These are phyloP conservation scores for Thielaviopsis ethacetica DNA, from an alignment of 2,329 filamentous ascomycete species.

Conservation along the genomic window DNA sequence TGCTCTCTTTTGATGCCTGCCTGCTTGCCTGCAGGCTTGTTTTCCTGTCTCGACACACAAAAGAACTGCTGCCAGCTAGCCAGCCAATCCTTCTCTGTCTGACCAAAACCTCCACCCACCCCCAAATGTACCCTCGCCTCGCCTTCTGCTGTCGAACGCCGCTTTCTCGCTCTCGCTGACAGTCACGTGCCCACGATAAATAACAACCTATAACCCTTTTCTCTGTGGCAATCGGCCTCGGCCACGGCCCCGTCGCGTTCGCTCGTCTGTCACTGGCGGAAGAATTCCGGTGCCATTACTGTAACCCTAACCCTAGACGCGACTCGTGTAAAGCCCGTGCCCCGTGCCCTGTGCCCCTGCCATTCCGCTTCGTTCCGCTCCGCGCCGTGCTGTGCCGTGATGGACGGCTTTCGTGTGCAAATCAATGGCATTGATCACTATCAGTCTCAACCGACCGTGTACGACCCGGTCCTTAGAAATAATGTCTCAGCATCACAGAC, in stretches of 20 bases:
- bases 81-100: neutral
- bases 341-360: too few species aligned
- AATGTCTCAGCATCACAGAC: slow-evolving; percentile 42
- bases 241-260: too few species aligned
- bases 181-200: neutral
- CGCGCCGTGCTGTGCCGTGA: neutral
- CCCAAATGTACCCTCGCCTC: neutral
- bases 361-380: too few species aligned
- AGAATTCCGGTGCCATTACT: neutral
- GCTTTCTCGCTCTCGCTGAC: neutral
- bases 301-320: neutral
- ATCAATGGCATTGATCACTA: slow-evolving; percentile 96
- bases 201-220: too few species aligned
- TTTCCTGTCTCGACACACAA: too few species aligned
- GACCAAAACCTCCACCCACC: neutral
- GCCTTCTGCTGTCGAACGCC: neutral
- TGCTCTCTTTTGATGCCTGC: too few species aligned
- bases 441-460: slow-evolving; percentile 58
- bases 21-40: too few species aligned
- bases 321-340: too few species aligned
- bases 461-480: slow-evolving; percentile 65
- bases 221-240: too few species aligned
- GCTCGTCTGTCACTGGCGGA: neutral
- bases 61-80: too few species aligned
- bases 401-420: slow-evolving; percentile 55